Base-by-base conservation (phyloP, 805 yeast species). In the Candida suzukii region DNA sequence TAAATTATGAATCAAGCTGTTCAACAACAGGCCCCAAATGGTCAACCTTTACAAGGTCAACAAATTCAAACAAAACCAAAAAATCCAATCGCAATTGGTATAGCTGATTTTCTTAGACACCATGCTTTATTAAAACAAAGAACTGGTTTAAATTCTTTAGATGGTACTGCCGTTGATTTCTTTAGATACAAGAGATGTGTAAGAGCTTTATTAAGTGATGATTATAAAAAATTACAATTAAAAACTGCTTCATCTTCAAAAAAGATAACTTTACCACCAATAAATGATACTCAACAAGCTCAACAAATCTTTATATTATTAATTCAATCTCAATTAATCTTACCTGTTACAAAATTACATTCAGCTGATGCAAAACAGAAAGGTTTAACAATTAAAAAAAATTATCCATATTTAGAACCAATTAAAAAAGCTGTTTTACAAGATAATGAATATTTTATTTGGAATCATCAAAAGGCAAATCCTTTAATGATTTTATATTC, bases 121-220 rank as follows among this genome's bases (percentile, higher is more conserved):
- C 74, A 84, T 60, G 57, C 67, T 27, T 61, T 65, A n/a, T 68
- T 91, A 47, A 93, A 91, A 56, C 84, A 82, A 61, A 78, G 99
- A 53, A 74, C 76, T 46, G 97, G 97, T 13, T 46, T 60, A 33
- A 54, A 56, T 41, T 60, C 81, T n/a, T 67, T 81, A 41, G 80
- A 82, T 52, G 80, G 83, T 41, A 75, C 75, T 47, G 79, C 78
- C 37, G 73, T 77, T 28, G 95, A 87, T 44, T 88, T 93, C 61
- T 93, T 91, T 73, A 73, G 95, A 50, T 83, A 71, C 60, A 91
- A 91, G 61, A 76, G 99, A 53, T 83, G 87, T 34, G 65, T 77
- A 13, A 70, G 98, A 49, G 95, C 95, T 1, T 70, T 91, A 43
- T 64, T 78, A 28, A 77, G 88, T 41, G 82, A 76, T 2, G 90